Conservation (phyloP, 345 rosid species). For the Arabis alpina region DNA sequence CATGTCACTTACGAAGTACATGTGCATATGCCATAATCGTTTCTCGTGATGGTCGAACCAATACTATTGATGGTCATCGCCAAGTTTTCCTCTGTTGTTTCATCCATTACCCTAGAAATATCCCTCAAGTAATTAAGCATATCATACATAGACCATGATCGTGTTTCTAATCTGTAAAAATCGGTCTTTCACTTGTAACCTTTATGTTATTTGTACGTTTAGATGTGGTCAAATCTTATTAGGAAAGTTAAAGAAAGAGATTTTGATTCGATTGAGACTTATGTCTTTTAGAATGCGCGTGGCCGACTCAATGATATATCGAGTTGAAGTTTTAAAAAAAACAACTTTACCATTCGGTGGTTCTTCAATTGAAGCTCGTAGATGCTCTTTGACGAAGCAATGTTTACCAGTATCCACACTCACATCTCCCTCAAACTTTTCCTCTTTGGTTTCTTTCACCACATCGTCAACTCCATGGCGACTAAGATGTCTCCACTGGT, state of each 20-base stretch:
- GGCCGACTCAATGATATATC: no score
- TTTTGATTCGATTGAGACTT: slow-evolving; percentile 57
- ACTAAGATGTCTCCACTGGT: no score
- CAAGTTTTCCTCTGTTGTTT: slow-evolving; percentile 51
- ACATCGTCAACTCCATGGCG: no score
- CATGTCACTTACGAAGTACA: neutral
- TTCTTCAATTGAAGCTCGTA: no score
- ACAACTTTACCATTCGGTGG: no score
- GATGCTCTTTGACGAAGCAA: no score
- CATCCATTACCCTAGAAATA: slow-evolving; percentile 59
- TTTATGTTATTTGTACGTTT: neutral
- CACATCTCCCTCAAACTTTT: no score
- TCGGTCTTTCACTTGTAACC: neutral
- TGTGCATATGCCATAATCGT: slow-evolving; percentile 29
- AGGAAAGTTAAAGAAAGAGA: slow-evolving; percentile 59
- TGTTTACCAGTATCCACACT: no score
- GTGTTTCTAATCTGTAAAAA: no score
- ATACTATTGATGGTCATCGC: slow-evolving; percentile 56
- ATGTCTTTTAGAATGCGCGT: slow-evolving; percentile 60
- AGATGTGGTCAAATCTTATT: slow-evolving; percentile 70
- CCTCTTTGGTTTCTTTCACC: no score
- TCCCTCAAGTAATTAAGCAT: slow-evolving; percentile 46
- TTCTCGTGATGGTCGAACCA: slow-evolving; percentile 47
- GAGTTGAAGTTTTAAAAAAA: no score
- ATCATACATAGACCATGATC: no score